Evolutionary conservation across 352 stramenopile genomes (phyloP).

Genomic region (Aphanomyces cochlioides): DNA sequence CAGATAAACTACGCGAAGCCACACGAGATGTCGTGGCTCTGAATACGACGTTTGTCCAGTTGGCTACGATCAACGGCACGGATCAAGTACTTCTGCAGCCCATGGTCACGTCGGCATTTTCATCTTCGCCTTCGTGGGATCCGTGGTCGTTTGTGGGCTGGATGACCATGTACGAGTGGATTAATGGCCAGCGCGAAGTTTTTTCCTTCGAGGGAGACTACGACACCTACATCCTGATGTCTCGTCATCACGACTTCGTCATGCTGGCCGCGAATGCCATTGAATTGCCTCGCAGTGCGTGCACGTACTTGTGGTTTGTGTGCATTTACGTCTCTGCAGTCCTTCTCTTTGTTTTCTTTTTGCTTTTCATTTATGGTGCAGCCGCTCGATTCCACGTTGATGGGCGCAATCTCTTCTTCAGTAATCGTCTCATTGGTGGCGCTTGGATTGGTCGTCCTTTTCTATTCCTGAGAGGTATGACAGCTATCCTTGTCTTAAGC

Average conservation of each 20-base stretch:
- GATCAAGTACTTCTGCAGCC: conserved; percentile 13
- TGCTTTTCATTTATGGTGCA: neutral
- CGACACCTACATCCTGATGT: conserved; percentile 1
- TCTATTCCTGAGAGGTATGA: conserved; percentile 1
- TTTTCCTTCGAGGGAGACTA: conserved; percentile 14
- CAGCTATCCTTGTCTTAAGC: conserved; percentile 8
- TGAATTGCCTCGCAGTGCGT: neutral
- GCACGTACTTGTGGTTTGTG: conserved; percentile 5
- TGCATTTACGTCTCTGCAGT: conserved; percentile 1
- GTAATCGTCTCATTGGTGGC: conserved; percentile 5
- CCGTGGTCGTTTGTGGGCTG: conserved; percentile 10
- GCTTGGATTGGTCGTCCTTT: conserved; percentile 21
- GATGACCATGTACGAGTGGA: conserved; percentile 4
- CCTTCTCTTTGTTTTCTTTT: neutral
- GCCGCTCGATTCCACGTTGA: neutral
- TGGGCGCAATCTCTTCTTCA: conserved; percentile 10
- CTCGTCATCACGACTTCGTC: neutral
- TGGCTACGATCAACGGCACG: neutral
- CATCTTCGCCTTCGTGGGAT: neutral
- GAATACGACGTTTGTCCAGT: conserved; percentile 13
- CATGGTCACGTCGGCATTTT: neutral
- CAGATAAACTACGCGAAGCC: neutral
- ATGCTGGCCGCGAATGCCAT: neutral
- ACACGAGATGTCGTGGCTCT: neutral
- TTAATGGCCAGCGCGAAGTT: conserved; percentile 7